phyloP scores from a whole-genome alignment of 768 basidiomycete species.

The Trichaptum fuscoviolaceum region DNA sequence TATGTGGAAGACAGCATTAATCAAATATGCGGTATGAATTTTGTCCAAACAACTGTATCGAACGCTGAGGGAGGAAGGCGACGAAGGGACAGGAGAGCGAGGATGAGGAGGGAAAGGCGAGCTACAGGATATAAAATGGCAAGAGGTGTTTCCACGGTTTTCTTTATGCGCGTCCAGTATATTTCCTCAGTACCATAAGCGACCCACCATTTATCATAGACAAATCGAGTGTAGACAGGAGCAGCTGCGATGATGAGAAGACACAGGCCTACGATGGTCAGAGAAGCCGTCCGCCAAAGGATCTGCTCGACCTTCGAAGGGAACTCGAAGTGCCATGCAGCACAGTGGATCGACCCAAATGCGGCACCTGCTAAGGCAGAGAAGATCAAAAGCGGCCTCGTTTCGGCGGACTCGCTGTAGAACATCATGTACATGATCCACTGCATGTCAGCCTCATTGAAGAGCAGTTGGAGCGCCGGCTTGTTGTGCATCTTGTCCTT shows the following conservation, averaged over 20 bases:
- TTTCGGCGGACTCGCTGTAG: background rate
- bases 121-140: no score
- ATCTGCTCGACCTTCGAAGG: slow-evolving; percentile 2
- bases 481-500: background rate
- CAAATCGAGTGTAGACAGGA: no score
- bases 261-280: background rate
- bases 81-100: no score
- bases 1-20: no score
- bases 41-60: no score
- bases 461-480: background rate
- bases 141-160: no score
- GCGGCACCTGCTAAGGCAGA: background rate
- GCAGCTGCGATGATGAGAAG: background rate
- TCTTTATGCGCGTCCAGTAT: no score
- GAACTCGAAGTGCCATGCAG: slow-evolving; percentile 6
- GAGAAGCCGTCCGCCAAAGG: slow-evolving; percentile 7
- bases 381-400: background rate
- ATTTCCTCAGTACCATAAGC: no score
- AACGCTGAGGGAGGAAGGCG: no score
- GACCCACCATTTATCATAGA: no score
- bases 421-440: background rate
- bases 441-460: background rate
- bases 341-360: slow-evolving; percentile 8
- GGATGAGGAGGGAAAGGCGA: no score
- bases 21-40: no score